These are phyloP conservation scores for Aspergillus hortae DNA, from an alignment of 2,329 filamentous ascomycete species.

Conservation along the genomic window DNA sequence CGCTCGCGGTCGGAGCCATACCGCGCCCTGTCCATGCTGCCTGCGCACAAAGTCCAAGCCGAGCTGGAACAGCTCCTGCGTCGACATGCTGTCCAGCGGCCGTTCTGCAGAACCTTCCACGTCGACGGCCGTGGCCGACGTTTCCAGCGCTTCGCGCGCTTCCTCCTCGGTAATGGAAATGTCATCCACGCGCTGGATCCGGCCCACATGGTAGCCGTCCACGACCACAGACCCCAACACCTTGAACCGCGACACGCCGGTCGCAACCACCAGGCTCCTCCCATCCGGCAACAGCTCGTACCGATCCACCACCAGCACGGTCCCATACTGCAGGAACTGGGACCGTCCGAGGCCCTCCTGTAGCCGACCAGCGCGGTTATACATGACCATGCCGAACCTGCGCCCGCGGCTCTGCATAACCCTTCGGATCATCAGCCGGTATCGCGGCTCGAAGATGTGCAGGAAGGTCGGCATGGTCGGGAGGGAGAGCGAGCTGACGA, in stretches of 20 bases:
- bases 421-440: slow-evolving; percentile 82
- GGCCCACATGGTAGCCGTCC: slow-evolving; percentile 77
- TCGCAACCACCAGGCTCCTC: slow-evolving; percentile 74
- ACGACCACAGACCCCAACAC: slow-evolving; percentile 60
- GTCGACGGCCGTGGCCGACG: slow-evolving; percentile 25
- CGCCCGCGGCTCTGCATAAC: slow-evolving; percentile 65
- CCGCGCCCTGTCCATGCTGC: slow-evolving; percentile 65
- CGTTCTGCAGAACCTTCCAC: slow-evolving; percentile 19
- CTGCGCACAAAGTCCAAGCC: slow-evolving; percentile 64
- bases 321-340: slow-evolving; percentile 71
- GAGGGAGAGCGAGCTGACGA: slow-evolving; percentile 78
- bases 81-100: slow-evolving; percentile 56
- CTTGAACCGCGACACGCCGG: slow-evolving; percentile 72
- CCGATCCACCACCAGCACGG: slow-evolving; percentile 70
- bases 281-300: slow-evolving; percentile 74
- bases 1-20: slow-evolving; percentile 71
- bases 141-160: slow-evolving; percentile 67
- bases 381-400: slow-evolving; percentile 82
- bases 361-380: slow-evolving; percentile 52
- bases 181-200: slow-evolving; percentile 74
- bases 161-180: slow-evolving; percentile 80
- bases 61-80: slow-evolving; percentile 64
- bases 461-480: slow-evolving; percentile 81
- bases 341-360: slow-evolving; percentile 53
- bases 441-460: slow-evolving; percentile 89